phyloP scores from a whole-genome alignment of 257 asterid genomes.

The Solanum lycopersicoides region DNA sequence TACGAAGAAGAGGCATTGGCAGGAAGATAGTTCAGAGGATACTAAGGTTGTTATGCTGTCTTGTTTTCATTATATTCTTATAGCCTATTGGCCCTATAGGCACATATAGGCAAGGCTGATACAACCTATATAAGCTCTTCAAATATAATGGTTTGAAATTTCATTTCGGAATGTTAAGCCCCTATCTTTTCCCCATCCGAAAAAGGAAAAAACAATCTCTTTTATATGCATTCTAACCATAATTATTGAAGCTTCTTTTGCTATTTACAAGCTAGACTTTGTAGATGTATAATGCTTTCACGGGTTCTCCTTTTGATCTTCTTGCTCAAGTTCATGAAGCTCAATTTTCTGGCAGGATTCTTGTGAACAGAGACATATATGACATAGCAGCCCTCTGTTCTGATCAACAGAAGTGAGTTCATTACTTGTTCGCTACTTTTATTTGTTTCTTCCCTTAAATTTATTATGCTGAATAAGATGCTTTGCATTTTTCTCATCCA shows the following conservation, averaged over 20 bases:
- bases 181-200: neutral
- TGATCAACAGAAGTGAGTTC: slow-evolving; percentile 42
- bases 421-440: neutral
- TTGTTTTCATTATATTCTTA: neutral
- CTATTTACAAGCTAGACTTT: neutral
- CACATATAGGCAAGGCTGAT: neutral
- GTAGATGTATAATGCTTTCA: neutral
- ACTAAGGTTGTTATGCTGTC: slow-evolving; percentile 34
- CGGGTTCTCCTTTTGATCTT: neutral
- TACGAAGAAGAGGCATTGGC: slow-evolving; percentile 65
- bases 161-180: neutral
- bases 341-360: slow-evolving; percentile 50
- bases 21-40: slow-evolving; percentile 58
- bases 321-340: neutral
- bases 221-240: neutral
- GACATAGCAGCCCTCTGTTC: slow-evolving; percentile 77
- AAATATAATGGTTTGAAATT: neutral
- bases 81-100: neutral
- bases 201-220: neutral
- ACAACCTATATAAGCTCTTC: neutral
- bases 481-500: neutral
- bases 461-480: neutral
- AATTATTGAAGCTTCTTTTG: neutral
- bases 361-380: slow-evolving; percentile 47
- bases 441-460: neutral